phyloP scores from a whole-genome alignment of 805 yeast species.

The Cyberlindnera saturnus region DNA sequence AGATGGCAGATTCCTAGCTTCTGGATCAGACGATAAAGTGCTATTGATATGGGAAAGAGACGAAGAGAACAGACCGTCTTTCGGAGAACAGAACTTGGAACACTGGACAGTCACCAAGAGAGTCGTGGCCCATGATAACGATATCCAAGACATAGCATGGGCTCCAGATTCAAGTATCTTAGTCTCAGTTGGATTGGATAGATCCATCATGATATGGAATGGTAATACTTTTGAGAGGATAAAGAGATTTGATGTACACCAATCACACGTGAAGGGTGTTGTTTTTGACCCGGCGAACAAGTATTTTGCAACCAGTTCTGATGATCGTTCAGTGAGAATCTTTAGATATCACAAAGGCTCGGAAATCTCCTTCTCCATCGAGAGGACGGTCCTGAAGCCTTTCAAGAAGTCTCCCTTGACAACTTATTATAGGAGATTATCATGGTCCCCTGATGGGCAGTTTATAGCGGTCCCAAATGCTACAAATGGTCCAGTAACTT shows the following conservation, averaged over 20 bases:
- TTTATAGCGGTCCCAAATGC: slow-evolving; percentile 84
- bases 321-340: slow-evolving; percentile 85
- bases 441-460: slow-evolving; percentile 93
- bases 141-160: slow-evolving; percentile 97
- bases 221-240: slow-evolving; percentile 87
- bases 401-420: slow-evolving; percentile 86
- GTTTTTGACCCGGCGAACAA: slow-evolving; percentile 98
- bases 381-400: slow-evolving; percentile 76
- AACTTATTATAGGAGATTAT: slow-evolving; percentile 77
- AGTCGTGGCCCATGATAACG: slow-evolving; percentile 94
- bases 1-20: slow-evolving; percentile 82
- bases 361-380: slow-evolving; percentile 80
- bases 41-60: slow-evolving; percentile 91
- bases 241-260: slow-evolving; percentile 86
- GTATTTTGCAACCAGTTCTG: slow-evolving; percentile 95
- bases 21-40: slow-evolving; percentile 94
- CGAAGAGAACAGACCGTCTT: slow-evolving; percentile 49
- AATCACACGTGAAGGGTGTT: slow-evolving; percentile 92
- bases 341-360: slow-evolving; percentile 77
- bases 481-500: slow-evolving; percentile 73
- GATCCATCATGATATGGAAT: slow-evolving; percentile 90
- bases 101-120: slow-evolving; percentile 94
- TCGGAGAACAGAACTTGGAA: slow-evolving; percentile 77
- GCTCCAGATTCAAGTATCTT: slow-evolving; percentile 88
- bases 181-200: slow-evolving; percentile 91